Conservation (phyloP, 1,139 yeast genomes). For the Blastobotrys apis region DNA sequence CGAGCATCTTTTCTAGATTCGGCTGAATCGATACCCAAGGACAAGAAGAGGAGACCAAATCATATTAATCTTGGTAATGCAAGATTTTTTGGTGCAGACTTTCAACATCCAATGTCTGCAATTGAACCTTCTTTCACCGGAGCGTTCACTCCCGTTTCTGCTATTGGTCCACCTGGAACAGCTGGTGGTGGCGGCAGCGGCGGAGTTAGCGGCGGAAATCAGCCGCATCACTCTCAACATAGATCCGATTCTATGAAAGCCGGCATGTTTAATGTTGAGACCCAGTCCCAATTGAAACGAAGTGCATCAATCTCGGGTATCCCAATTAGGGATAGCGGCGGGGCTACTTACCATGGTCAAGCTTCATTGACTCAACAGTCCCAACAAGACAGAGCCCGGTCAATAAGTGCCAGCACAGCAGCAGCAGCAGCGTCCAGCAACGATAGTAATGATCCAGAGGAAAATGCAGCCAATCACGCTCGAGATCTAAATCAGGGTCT, state of each 20-base stretch:
- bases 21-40: background rate
- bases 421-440: no score
- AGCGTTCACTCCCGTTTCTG: no score
- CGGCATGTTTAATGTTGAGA: no score
- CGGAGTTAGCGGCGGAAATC: no score
- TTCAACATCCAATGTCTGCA: slow-evolving; percentile 9
- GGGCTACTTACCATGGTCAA: no score
- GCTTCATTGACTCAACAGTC: background rate
- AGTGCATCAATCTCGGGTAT: slow-evolving; percentile 6
- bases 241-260: no score
- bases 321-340: no score
- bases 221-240: no score
- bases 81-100: background rate
- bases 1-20: slow-evolving; percentile 12
- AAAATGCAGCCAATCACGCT: no score
- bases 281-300: no score
- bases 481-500: no score
- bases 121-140: slow-evolving; percentile 5
- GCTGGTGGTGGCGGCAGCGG: slow-evolving; percentile 1
- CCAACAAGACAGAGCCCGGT: background rate
- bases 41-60: slow-evolving; percentile 5
- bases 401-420: background rate
- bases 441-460: no score
- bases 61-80: slow-evolving; percentile 8
- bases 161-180: background rate